Base-by-base conservation (phyloP, 352 stramenopile genomes). In the Phytopythium cucurbitacearum region DNA sequence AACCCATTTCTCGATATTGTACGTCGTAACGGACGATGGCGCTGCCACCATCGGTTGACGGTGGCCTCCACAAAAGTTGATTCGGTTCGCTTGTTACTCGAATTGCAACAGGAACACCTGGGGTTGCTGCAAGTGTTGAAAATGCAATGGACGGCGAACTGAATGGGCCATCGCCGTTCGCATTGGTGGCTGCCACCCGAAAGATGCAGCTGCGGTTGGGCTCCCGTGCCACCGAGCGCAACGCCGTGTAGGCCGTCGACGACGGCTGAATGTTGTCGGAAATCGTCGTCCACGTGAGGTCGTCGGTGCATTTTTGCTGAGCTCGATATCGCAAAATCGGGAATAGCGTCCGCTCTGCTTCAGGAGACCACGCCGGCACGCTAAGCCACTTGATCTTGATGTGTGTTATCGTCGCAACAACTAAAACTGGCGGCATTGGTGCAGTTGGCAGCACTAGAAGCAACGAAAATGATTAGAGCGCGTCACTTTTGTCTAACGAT, bases 101-200 rank as follows among this genome's bases (percentile, higher is more conserved):
- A 7, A 81, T 7, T 40, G 28, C 16, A 12, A 38, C 51, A n/a
- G 63, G 69, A 7, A 56, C 15, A 0, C 46, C 52, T 38, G 79
- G 76, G n/a, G 53, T 37, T 3, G 57, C 57, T 15, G 56, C 51
- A 1, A 49, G 48, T 9, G 67, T 84, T 6, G 51, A 64, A n/a
- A 77, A 76, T 4, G 28, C 15, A 5, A 40, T n/a, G 3, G 79
- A 89, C 12, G 59, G 10, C 0, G 43, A 10, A 34, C 76, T 82
- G 59, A 85, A 89, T 0, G 76, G 71, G 3, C 79, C 79, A 21
- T 68, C 38, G 8, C 76, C 76, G 41, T 87, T 89, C 0, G 44
- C 70, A 44, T 75, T 87, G 4, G 51, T 60, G 1, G 76, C 79
- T 34, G 69, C 54, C 33, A 85, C 74, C 38, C 79, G 76, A 48